Evolutionary conservation across 148 eudicot genomes (phyloP).

Genomic region (Spergularia bocconei): DNA sequence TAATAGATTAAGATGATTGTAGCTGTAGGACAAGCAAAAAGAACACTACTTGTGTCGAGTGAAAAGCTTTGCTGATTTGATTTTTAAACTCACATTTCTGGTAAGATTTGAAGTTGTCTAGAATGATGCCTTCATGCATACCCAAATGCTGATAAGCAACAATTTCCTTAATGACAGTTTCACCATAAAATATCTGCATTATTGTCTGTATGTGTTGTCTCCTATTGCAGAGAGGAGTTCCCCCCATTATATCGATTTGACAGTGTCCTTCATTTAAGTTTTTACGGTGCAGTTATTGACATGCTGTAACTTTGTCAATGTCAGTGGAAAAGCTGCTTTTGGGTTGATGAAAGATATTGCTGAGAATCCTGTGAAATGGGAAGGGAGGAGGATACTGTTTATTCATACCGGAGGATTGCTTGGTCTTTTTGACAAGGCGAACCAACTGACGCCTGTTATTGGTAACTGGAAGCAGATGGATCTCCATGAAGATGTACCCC

Average conservation of each 20-base stretch:
- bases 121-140: not conserved
- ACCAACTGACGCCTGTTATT: slow-evolving; percentile 50
- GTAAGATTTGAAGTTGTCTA: not conserved
- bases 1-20: too few species aligned
- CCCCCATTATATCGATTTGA: not conserved
- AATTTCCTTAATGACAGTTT: not conserved
- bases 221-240: not conserved
- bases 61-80: too few species aligned
- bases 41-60: too few species aligned
- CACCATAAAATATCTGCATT: too few species aligned
- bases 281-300: not conserved
- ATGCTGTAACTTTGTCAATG: not conserved
- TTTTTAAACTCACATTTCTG: too few species aligned
- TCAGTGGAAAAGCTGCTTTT: slow-evolving; percentile 87
- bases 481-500: slow-evolving; percentile 66
- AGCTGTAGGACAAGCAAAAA: too few species aligned
- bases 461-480: slow-evolving; percentile 76
- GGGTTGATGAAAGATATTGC: slow-evolving; percentile 76
- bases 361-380: slow-evolving; percentile 74
- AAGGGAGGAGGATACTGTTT: slow-evolving; percentile 80
- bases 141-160: not conserved
- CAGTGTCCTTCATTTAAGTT: not conserved
- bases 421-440: slow-evolving; percentile 79
- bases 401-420: slow-evolving; percentile 95
- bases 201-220: not conserved